phyloP scores from a whole-genome alignment of 2,329 filamentous ascomycete genomes.

The Alternaria gansuensis region DNA sequence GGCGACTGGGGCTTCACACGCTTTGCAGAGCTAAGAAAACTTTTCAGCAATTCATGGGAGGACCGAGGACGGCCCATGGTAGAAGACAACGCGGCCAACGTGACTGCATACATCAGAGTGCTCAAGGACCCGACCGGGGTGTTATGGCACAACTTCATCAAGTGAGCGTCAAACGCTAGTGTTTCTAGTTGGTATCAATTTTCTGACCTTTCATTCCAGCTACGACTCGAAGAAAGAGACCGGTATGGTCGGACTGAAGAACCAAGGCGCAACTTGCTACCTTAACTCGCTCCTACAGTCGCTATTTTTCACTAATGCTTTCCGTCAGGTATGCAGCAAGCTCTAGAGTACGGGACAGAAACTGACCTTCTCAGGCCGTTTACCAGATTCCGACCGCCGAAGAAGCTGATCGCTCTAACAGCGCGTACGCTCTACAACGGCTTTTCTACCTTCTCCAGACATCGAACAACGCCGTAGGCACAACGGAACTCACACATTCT shows the following conservation, averaged over 20 bases:
- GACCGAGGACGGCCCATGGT: slow-evolving; percentile 73
- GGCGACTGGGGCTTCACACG: slow-evolving; percentile 99
- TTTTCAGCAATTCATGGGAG: slow-evolving; percentile 83
- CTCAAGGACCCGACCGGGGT: slow-evolving; percentile 89
- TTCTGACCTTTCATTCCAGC: slow-evolving; percentile 30
- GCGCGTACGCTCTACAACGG: slow-evolving; percentile 90
- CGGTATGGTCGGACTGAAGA: slow-evolving; percentile 94
- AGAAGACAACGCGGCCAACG: slow-evolving; percentile 78
- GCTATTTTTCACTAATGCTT: slow-evolving; percentile 73
- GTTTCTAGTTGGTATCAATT: neutral
- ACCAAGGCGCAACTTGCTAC: slow-evolving; percentile 81
- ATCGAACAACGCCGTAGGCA: slow-evolving; percentile 81
- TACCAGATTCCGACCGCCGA: slow-evolving; percentile 95
- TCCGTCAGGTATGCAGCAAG: slow-evolving; percentile 75
- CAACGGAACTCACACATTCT: slow-evolving; percentile 91
- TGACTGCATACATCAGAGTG: slow-evolving; percentile 83
- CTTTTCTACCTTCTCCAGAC: slow-evolving; percentile 96
- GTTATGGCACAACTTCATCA: slow-evolving; percentile 88
- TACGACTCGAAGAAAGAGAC: slow-evolving; percentile 99
- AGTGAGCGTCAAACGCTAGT: slow-evolving; percentile 54
- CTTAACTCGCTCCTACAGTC: slow-evolving; percentile 61
- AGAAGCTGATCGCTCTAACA: slow-evolving; percentile 82
- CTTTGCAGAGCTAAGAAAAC: slow-evolving; percentile 85
- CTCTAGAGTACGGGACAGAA: neutral
- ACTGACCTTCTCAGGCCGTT: slow-evolving; percentile 71